These are phyloP conservation scores for Blastomyces parvus DNA, from an alignment of 2,329 filamentous ascomycete species.

Conservation along the genomic window DNA sequence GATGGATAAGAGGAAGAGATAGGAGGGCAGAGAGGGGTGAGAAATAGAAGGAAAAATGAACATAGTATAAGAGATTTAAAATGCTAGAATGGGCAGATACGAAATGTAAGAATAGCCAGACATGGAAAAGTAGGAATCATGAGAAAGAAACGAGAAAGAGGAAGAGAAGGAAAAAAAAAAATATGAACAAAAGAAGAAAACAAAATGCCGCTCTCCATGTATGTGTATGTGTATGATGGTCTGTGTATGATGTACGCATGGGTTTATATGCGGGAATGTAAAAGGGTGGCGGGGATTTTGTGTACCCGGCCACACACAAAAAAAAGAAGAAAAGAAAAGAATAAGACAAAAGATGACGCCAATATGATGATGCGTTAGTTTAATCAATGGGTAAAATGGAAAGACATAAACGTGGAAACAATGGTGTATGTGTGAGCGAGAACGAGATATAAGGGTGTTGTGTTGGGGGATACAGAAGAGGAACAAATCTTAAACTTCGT, in stretches of 20 bases:
- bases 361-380: neutral
- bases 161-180: neutral
- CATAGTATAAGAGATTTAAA: too few relatives aligned
- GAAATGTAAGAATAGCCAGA: too few relatives aligned
- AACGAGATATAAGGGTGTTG: neutral
- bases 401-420: neutral
- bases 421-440: neutral
- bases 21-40: too few relatives aligned
- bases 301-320: neutral
- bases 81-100: too few relatives aligned
- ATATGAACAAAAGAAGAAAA: neutral
- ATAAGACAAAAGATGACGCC: neutral
- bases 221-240: too few relatives aligned
- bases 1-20: neutral
- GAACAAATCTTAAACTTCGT: neutral
- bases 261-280: neutral
- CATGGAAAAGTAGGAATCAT: too few relatives aligned
- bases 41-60: too few relatives aligned
- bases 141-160: too few relatives aligned
- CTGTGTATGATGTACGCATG: neutral
- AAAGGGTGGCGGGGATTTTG: neutral
- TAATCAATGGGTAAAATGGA: neutral
- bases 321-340: neutral
- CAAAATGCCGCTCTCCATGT: neutral
- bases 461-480: neutral